These are phyloP conservation scores for Ophiocordyceps sinensis DNA, from an alignment of 2,329 filamentous ascomycete genomes.

Conservation along the genomic window DNA sequence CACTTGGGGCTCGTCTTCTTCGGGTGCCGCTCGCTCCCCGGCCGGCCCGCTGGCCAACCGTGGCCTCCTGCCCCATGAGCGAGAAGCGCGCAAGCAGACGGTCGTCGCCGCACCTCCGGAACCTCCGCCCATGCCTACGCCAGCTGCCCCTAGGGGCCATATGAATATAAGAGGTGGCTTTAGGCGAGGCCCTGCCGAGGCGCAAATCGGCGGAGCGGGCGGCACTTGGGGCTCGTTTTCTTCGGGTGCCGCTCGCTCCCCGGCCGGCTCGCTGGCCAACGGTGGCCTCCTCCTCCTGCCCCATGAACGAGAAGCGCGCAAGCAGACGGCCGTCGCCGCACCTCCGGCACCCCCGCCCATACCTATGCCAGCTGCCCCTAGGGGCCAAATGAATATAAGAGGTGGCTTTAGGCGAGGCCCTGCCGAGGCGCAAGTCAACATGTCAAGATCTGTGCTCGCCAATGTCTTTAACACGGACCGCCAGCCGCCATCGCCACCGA, in stretches of 20 bases:
- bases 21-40: constrained; percentile 1
- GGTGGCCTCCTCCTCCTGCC: constrained; percentile 21
- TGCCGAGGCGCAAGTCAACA: constrained; percentile 2
- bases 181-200: neutral
- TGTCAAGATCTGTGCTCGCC: constrained; percentile 16
- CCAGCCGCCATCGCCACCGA: constrained; percentile 10
- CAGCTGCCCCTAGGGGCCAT: neutral
- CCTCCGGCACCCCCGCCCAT: constrained; percentile 2
- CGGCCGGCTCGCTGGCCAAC: neutral
- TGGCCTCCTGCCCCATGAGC: constrained; percentile 23
- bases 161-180: neutral
- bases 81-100: constrained; percentile 18
- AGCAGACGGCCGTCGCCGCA: constrained; percentile 7
- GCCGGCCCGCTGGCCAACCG: constrained; percentile 2
- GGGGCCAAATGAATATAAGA: too few relatives aligned
- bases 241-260: constrained; percentile 1
- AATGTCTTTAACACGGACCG: constrained; percentile 17
- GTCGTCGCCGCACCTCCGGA: constrained; percentile 2
- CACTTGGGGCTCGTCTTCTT: constrained; percentile 8
- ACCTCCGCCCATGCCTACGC: neutral
- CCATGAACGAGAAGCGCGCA: constrained; percentile 22
- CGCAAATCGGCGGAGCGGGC: too few relatives aligned
- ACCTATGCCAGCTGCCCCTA: neutral
- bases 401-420: neutral
- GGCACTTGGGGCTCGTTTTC: constrained; percentile 9